These are phyloP conservation scores for Sinapis alba DNA, from an alignment of 441 rosid genomes.

Conservation along the genomic window DNA sequence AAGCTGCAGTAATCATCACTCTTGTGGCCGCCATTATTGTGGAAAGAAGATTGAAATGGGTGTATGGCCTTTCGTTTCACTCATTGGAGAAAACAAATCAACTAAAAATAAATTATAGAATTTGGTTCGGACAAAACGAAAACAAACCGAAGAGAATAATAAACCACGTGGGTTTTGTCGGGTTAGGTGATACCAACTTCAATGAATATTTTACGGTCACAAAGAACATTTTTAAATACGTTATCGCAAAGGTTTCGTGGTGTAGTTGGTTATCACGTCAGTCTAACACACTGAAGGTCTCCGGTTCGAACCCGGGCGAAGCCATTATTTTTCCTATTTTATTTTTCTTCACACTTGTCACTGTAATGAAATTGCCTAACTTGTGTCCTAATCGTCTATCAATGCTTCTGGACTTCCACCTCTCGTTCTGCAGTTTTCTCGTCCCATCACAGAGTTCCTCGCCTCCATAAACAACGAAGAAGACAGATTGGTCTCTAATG, in stretches of 20 bases:
- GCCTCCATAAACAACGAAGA: no score
- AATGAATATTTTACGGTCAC: no score
- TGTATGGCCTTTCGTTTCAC: not conserved
- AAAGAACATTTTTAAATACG: no score
- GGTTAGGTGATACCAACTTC: not conserved
- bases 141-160: not conserved
- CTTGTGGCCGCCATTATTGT: not conserved
- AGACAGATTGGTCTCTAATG: no score
- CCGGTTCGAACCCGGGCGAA: slow-evolving; percentile 87
- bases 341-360: no score
- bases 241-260: slow-evolving; percentile 80
- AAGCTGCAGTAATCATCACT: not conserved
- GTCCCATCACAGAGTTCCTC: no score
- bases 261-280: slow-evolving; percentile 99
- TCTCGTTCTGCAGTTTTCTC: no score
- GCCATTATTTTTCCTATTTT: slow-evolving; percentile 46
- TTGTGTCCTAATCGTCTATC: no score
- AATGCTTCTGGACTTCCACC: no score
- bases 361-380: no score
- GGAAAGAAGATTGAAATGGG: not conserved
- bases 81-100: not conserved
- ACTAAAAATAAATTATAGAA: not conserved
- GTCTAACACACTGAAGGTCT: slow-evolving; percentile 99
- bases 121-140: not conserved
- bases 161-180: not conserved